Percentiles rank a stretch among this genome's conserved stretches.
Evolutionary conservation across 257 asterid species (phyloP).

Genomic region (Penstemon eatonii): DNA sequence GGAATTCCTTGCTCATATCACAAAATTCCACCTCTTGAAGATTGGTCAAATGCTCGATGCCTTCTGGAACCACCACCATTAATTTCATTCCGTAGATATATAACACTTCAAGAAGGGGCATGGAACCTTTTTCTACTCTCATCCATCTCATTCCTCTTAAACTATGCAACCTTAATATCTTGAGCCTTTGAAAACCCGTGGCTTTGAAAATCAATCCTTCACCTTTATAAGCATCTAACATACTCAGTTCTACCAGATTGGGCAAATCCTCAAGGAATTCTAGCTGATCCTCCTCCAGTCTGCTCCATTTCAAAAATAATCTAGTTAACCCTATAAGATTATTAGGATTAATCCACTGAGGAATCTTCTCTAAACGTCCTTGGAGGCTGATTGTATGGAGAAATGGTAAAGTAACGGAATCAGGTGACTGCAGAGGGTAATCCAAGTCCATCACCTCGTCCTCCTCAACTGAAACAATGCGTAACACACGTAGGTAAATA

Average conservation of each 20-base stretch:
- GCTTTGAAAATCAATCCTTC: slow-evolving; percentile 18
- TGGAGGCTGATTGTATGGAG: slow-evolving; percentile 1
- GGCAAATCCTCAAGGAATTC: slow-evolving; percentile 27
- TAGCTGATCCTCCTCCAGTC: slow-evolving; percentile 13
- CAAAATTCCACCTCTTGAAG: neutral
- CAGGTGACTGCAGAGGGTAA: neutral
- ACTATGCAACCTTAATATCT: neutral
- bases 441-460: slow-evolving; percentile 16
- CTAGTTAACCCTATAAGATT: slow-evolving; percentile 6
- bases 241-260: neutral
- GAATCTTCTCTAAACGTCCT: slow-evolving; percentile 19
- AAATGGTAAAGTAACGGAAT: neutral
- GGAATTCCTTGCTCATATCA: slow-evolving; percentile 19
- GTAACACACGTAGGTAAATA: neutral
- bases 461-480: neutral
- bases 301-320: neutral
- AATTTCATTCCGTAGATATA: too few relatives aligned
- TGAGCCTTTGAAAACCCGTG: slow-evolving; percentile 24
- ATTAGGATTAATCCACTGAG: slow-evolving; percentile 21
- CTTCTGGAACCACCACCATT: too few relatives aligned
- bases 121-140: too few relatives aligned
- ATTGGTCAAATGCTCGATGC: slow-evolving; percentile 5
- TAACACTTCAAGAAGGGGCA: too few relatives aligned
- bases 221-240: slow-evolving; percentile 17
- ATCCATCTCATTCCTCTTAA: slow-evolving; percentile 20